Conservation (phyloP, 371 early-diverging fungal genomes). For the Mortierella sp. region DNA sequence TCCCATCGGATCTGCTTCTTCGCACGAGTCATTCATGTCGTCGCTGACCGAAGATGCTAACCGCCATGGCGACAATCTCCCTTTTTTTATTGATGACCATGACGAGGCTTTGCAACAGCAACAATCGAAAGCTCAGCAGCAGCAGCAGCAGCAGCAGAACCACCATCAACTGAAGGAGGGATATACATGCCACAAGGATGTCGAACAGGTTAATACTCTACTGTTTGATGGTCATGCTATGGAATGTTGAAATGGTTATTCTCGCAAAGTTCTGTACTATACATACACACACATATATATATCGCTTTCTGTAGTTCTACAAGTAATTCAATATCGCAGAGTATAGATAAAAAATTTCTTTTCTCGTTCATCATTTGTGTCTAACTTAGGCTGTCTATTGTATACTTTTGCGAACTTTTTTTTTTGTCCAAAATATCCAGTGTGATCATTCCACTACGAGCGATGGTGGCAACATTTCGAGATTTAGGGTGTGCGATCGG, state of each 20-base stretch:
- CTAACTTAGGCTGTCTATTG: too few species aligned
- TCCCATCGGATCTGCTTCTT: conserved; percentile 7
- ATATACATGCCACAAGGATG: conserved; percentile 32
- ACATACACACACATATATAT: neutral
- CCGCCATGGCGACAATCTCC: conserved; percentile 15
- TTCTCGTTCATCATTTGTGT: too few species aligned
- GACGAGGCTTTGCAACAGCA: neutral
- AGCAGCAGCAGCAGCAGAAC: neutral
- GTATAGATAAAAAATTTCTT: too few species aligned
- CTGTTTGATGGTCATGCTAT: conserved; percentile 35
- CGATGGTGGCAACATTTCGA: too few species aligned
- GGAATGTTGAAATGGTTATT: conserved; percentile 19
- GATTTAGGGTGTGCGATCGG: too few species aligned
- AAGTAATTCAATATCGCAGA: neutral
- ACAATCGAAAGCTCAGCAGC: neutral
- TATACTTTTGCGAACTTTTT: too few species aligned
- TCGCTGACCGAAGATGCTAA: conserved; percentile 15
- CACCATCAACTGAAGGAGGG: conserved; percentile 14
- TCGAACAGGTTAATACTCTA: conserved; percentile 33
- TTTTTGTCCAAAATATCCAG: too few species aligned
- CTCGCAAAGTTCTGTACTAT: neutral
- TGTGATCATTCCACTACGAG: too few species aligned
- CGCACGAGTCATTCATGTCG: conserved; percentile 38
- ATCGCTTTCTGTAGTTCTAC: neutral
- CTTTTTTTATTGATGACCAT: conserved; percentile 17